Evolutionary conservation across 441 rosid genomes (phyloP), one percentile per base, ranked within the genome.

Genomic region (Manihot esculenta): DNA sequence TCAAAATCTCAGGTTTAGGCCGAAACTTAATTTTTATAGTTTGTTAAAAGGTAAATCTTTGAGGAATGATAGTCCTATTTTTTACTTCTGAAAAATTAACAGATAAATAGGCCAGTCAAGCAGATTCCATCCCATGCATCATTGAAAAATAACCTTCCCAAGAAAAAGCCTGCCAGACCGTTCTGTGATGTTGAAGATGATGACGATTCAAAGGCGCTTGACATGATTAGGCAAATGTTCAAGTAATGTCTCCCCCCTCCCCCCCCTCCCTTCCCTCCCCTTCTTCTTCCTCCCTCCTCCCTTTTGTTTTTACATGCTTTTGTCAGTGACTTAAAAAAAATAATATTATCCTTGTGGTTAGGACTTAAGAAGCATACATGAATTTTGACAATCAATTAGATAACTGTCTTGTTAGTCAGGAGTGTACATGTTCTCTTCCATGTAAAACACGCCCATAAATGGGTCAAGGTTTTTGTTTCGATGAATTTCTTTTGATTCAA

Each of bases 191-290:
- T 76, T 35, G 87, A 79, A 41, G 79, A 77, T 9, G 80, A 74
- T 50, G 96, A 88, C 27, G 90, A 68, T 76, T 91, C 48, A 18
- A 33, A 11, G 56, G 96, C 98, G 18, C 35, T 89, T n/a, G 62
- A 30, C 64, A 80, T 85, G 80, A 78, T 95, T 74, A 89, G 99
- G 79, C 38, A 75, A 64, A 85, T 92, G 90, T 84, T 89, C 45
- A 79, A 77, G 94, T 89, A 92, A 74, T n/a, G 45, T 1, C 42
- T 38, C 9, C 42, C 41, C 33, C 42, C 42, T 8, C 42, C 42
- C 8, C 42, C 8, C 42, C 42, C 42, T 38, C 42, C 8, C 7
- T 5, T 7, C 8, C 7, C 8, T 7, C 0, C 41, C 8, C 41
- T 35, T 7, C 0, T 7, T 35, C 41, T 35, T 7, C 5, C 7